A percentile compares a stretch with the other conserved stretches of the same genome.
Conservation (phyloP, 2,329 filamentous ascomycete species). For the Trichoderma aggressivum region DNA sequence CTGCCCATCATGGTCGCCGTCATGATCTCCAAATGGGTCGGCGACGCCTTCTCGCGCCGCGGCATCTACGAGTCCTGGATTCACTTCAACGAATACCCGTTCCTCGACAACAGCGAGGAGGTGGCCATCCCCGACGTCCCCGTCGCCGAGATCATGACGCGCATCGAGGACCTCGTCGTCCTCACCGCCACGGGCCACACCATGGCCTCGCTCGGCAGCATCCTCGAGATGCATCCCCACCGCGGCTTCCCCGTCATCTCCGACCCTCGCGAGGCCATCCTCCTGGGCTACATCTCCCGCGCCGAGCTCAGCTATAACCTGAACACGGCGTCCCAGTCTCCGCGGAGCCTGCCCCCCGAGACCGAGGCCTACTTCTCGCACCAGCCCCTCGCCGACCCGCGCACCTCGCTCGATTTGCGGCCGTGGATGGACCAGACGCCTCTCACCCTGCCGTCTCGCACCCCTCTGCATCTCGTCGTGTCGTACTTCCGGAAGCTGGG, state of each 20-base stretch:
- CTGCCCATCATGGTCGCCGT: slow-evolving; percentile 98
- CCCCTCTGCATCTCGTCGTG: slow-evolving; percentile 78
- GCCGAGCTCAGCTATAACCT: slow-evolving; percentile 82
- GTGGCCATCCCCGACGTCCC: slow-evolving; percentile 78
- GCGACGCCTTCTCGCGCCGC: slow-evolving; percentile 85
- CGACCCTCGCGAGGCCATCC: slow-evolving; percentile 69
- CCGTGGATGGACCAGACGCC: slow-evolving; percentile 99
- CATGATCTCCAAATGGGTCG: slow-evolving; percentile 98
- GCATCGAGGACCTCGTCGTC: slow-evolving; percentile 83
- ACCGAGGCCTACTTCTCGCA: slow-evolving; percentile 83
- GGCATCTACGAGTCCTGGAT: slow-evolving; percentile 99
- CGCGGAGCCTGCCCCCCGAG: slow-evolving; percentile 61
- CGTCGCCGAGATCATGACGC: slow-evolving; percentile 87
- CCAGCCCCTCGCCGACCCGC: slow-evolving; percentile 75
- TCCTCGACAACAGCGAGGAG: slow-evolving; percentile 85
- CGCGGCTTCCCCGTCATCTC: slow-evolving; percentile 90
- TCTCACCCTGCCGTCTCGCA: slow-evolving; percentile 76
- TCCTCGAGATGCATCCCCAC: slow-evolving; percentile 72
- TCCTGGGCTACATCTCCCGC: slow-evolving; percentile 91
- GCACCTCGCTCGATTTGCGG: slow-evolving; percentile 76
- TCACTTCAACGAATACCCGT: slow-evolving; percentile 90
- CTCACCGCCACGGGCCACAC: slow-evolving; percentile 87
- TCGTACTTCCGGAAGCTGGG: slow-evolving; percentile 94
- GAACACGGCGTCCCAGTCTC: slow-evolving; percentile 50
- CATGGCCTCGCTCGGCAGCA: slow-evolving; percentile 65